These are phyloP conservation scores for Echium plantagineum DNA, from an alignment of 257 asterid genomes.

Conservation along the genomic window DNA sequence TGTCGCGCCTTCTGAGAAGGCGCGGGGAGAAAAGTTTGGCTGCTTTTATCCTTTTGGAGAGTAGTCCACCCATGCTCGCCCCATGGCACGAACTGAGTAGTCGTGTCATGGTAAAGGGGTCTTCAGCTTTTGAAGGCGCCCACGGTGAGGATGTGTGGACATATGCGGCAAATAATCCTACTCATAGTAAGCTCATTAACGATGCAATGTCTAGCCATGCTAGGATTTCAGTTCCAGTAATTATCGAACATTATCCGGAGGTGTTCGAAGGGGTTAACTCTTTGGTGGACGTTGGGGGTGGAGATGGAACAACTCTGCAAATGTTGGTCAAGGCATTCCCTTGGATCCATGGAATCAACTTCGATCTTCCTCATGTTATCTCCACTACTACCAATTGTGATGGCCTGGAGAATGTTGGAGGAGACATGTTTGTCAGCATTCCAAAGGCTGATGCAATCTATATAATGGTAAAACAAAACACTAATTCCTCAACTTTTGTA, in stretches of 20 bases:
- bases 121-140: conserved; percentile 28
- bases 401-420: conserved; percentile 36
- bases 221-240: conserved; percentile 11
- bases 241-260: conserved; percentile 23
- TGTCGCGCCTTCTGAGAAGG: conserved; percentile 26
- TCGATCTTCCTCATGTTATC: conserved; percentile 49
- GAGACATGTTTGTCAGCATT: conserved; percentile 47
- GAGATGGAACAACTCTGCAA: conserved; percentile 45
- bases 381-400: conserved; percentile 18
- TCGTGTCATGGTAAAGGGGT: conserved; percentile 7
- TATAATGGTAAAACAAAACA: conserved; percentile 31
- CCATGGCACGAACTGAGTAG: conserved; percentile 48
- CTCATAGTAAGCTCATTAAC: conserved; percentile 31
- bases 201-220: conserved; percentile 48
- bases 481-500: neutral
- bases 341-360: conserved; percentile 42
- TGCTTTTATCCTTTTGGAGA: conserved; percentile 34
- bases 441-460: conserved; percentile 62
- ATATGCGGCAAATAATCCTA: conserved; percentile 15
- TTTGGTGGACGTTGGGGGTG: conserved; percentile 73
- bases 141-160: conserved; percentile 40
- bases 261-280: conserved; percentile 32
- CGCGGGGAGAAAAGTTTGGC: conserved; percentile 27
- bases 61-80: conserved; percentile 44
- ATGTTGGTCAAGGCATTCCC: conserved; percentile 36